Base-by-base conservation (phyloP, 1,139 yeast genomes). In the Hansenula anomala region DNA sequence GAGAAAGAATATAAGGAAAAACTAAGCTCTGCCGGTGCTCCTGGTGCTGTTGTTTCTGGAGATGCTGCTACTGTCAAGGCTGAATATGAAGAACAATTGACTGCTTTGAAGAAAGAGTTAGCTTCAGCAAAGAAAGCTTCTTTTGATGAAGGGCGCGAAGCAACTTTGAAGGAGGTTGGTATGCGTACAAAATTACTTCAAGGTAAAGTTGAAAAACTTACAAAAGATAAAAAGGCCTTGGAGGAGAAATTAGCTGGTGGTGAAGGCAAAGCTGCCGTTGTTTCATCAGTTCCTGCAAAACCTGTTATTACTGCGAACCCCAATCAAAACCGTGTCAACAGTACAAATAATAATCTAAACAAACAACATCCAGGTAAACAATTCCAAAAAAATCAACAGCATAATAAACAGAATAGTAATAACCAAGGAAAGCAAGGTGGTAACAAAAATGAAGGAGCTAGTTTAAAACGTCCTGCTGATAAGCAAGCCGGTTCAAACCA, bases 61-160 rank as follows among this genome's bases (percentile, higher is more conserved):
- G 39, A 36, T 13, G 22, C 36, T 30, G 49, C 41, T 10, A 37
- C 26, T 20, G 27, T 43, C 14, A 46, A 44, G 33, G 48, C 41
- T 13, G 56, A 59, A 30, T 43, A 58, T 31, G 49, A 44, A 34
- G 38, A 40, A 25, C 33, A 45, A 34, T 27, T 43, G 33, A 36
- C 37, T 3, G 45, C 44, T 28, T 28, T 49, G 19, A 39, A 39
- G 13, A 28, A 37, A 19, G 43, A 52, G 15, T 48, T 67, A 33
- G 57, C 59, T 3, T 61, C 55, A 23, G 52, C 56, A 28, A 64
- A 63, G 53, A 58, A 66, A 46, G 55, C 54, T 29, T 58, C 67
- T 4, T 61, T 64, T 37, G 67, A 63, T 26, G 67, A 67, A 38
- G 64, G 69, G 9, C 62, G 64, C 43, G 64, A 66, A 36, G 60